These are phyloP conservation scores for Fremontodendron californicum DNA, from an alignment of 345 rosid genomes.

Conservation along the genomic window DNA sequence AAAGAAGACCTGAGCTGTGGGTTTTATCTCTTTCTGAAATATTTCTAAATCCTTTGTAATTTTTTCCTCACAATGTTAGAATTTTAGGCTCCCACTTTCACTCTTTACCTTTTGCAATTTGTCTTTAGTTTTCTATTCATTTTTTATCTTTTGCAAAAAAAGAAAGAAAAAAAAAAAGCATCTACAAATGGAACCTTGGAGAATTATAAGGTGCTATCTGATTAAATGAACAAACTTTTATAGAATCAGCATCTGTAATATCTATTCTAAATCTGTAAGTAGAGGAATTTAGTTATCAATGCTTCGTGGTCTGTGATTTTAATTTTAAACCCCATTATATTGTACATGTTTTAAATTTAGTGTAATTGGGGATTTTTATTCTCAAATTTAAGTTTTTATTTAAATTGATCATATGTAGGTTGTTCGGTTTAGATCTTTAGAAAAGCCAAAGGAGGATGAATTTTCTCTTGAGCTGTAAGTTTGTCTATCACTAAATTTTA, in stretches of 20 bases:
- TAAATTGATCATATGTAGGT: constrained; percentile 29
- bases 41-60: not conserved
- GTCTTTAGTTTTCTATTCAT: not conserved
- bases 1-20: not conserved
- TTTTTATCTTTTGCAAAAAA: not conserved
- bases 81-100: not conserved
- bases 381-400: not conserved
- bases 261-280: not conserved
- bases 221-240: not conserved
- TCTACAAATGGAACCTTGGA: not conserved
- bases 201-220: not conserved
- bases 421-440: constrained; percentile 62
- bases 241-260: not conserved
- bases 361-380: not conserved
- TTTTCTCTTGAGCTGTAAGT: constrained; percentile 70
- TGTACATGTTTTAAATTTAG: not conserved
- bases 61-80: too few species aligned
- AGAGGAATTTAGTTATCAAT: not conserved
- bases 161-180: not conserved
- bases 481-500: constrained; percentile 4
- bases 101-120: not conserved
- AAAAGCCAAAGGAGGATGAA: constrained; percentile 70
- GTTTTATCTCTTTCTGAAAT: not conserved
- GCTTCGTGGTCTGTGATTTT: not conserved
- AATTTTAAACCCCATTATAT: not conserved